Conservation (phyloP, 306 rosid genomes). For the Trifolium dubium region DNA sequence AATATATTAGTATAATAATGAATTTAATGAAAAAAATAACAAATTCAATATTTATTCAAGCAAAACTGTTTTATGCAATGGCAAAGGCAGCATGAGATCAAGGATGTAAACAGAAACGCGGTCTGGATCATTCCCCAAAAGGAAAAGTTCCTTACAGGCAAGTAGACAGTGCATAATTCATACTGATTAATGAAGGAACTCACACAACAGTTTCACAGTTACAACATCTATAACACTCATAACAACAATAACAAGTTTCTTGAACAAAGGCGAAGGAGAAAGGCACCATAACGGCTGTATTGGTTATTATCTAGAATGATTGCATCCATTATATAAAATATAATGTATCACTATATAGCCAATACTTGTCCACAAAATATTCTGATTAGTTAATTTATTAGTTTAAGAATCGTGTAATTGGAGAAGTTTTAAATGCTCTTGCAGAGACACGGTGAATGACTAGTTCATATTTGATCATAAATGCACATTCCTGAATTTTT, state of each 20-base stretch:
- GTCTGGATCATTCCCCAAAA: constrained; percentile 35
- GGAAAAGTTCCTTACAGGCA: constrained; percentile 32
- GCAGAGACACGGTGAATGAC: constrained; percentile 3
- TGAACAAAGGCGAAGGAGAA: background rate
- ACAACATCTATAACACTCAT: background rate
- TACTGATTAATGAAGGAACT: constrained; percentile 21
- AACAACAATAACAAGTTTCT: background rate
- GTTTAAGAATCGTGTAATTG: constrained; percentile 18
- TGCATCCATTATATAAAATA: constrained; percentile 10
- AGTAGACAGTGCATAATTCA: constrained; percentile 30
- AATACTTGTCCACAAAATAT: constrained; percentile 19
- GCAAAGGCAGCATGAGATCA: constrained; percentile 27
- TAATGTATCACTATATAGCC: background rate
- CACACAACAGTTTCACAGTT: constrained; percentile 26
- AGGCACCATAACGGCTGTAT: background rate
- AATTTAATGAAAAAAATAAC: background rate
- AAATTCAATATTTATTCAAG: constrained; percentile 28
- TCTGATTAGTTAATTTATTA: constrained; percentile 15
- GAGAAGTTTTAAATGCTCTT: constrained; percentile 21
- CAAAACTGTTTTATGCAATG: constrained; percentile 24
- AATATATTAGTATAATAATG: constrained; percentile 10
- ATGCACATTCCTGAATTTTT: constrained; percentile 27
- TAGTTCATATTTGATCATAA: constrained; percentile 2
- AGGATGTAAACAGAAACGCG: background rate
- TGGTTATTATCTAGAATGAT: constrained; percentile 20